These are phyloP conservation scores for Colletotrichum shisoi DNA, from an alignment of 2,329 filamentous ascomycete genomes.

Conservation along the genomic window DNA sequence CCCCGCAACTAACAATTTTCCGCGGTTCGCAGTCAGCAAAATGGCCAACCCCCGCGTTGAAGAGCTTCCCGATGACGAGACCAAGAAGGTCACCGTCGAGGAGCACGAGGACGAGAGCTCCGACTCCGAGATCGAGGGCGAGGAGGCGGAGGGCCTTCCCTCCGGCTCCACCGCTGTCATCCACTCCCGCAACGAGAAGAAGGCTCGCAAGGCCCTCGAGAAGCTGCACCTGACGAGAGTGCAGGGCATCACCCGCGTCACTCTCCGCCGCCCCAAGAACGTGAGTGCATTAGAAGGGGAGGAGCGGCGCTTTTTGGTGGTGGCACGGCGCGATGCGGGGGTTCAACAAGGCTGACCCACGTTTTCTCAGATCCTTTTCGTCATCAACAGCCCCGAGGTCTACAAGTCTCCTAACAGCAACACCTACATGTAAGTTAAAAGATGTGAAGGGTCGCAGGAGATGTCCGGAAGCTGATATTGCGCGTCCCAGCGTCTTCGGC, in stretches of 20 bases:
- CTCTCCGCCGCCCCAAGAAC: slow-evolving; percentile 97
- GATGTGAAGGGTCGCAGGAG: slow-evolving; percentile 35
- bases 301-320: slow-evolving; percentile 2
- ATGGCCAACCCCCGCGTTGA: slow-evolving; percentile 99
- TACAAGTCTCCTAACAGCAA: slow-evolving; percentile 99
- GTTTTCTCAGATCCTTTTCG: slow-evolving; percentile 84
- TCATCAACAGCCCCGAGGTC: slow-evolving; percentile 99
- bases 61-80: slow-evolving; percentile 92
- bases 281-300: slow-evolving; percentile 65
- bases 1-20: slow-evolving; percentile 33
- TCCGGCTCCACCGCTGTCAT: slow-evolving; percentile 88
- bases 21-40: slow-evolving; percentile 51
- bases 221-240: slow-evolving; percentile 98
- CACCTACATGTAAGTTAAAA: slow-evolving; percentile 90
- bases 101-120: slow-evolving; percentile 76
- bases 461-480: slow-evolving; percentile 2
- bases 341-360: slow-evolving; percentile 38
- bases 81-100: slow-evolving; percentile 80
- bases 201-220: slow-evolving; percentile 98
- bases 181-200: slow-evolving; percentile 99
- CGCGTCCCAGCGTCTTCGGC: slow-evolving; percentile 78
- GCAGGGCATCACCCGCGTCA: slow-evolving; percentile 96
- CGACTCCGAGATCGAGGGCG: slow-evolving; percentile 79
- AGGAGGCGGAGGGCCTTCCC: slow-evolving; percentile 72
- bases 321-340: slow-evolving; percentile 16